Conservation (phyloP, 208 protist species). For the Angomonas deanei region DNA sequence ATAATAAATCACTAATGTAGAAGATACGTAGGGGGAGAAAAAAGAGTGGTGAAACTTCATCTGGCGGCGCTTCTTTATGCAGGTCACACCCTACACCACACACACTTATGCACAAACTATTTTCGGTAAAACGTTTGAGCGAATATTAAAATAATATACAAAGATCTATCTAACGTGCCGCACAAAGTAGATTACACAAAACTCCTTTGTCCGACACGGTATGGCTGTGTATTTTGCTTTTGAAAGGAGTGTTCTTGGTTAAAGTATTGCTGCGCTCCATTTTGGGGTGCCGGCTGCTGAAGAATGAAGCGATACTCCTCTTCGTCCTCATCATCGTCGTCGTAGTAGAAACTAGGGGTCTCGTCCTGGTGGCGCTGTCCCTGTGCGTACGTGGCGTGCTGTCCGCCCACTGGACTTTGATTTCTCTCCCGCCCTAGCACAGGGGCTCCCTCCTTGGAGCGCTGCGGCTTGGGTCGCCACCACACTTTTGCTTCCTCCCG, state of each 20-base stretch:
- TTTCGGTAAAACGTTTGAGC: not conserved
- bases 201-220: not conserved
- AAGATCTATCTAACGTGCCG: constrained; percentile 6
- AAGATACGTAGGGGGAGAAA: too few relatives aligned
- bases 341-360: constrained; percentile 1
- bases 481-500: constrained; percentile 45
- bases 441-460: not conserved
- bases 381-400: not conserved
- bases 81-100: too few relatives aligned
- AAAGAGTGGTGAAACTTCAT: too few relatives aligned
- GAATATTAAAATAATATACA: constrained; percentile 7
- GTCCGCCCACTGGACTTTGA: not conserved
- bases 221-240: not conserved
- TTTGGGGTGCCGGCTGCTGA: not conserved
- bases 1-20: constrained; percentile 1
- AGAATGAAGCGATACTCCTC: not conserved
- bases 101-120: too few relatives aligned
- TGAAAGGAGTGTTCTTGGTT: not conserved
- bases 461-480: constrained; percentile 32
- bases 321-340: not conserved
- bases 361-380: not conserved
- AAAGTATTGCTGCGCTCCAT: not conserved
- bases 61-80: too few relatives aligned
- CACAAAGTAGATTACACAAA: not conserved
- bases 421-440: not conserved